Evolutionary conservation across 2,329 filamentous ascomycete species (phyloP).

Genomic region (Pestalotiopsis sp.): DNA sequence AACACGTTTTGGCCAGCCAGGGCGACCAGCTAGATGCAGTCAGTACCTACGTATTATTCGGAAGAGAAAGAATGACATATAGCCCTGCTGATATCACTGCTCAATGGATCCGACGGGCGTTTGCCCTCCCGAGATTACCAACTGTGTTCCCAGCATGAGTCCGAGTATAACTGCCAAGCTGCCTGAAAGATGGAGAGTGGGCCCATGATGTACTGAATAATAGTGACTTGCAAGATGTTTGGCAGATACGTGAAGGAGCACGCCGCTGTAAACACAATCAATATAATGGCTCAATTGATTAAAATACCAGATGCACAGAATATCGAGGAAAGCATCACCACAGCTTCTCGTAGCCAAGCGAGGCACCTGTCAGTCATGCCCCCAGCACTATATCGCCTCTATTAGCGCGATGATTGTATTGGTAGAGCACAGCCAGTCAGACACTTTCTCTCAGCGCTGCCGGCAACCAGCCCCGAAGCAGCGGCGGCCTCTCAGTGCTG

Average conservation of each 20-base stretch:
- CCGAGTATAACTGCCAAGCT: not conserved
- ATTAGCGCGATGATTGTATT: not conserved
- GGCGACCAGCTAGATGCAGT: conserved; percentile 1
- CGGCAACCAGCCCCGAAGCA: not conserved
- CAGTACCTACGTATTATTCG: not conserved
- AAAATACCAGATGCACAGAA: not conserved
- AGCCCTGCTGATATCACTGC: not conserved
- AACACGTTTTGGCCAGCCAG: conserved; percentile 15
- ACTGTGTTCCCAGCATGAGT: not conserved
- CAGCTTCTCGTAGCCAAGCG: not conserved
- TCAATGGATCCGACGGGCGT: conserved; percentile 9
- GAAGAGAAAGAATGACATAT: not conserved
- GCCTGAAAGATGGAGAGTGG: not conserved
- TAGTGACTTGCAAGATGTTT: not conserved
- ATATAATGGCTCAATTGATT: not conserved
- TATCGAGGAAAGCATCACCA: not conserved
- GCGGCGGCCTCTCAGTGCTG: not conserved
- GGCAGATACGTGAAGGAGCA: not conserved
- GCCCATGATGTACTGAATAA: not conserved
- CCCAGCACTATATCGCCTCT: not conserved
- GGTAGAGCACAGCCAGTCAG: not conserved
- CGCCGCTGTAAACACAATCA: not conserved
- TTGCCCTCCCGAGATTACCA: conserved; percentile 13
- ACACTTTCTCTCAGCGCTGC: not conserved
- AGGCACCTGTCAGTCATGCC: not conserved